A percentile compares a stretch with the other conserved stretches of the same genome.
Conservation (phyloP, 2,329 filamentous ascomycete genomes). For the Alternaria novae-zelandiae region DNA sequence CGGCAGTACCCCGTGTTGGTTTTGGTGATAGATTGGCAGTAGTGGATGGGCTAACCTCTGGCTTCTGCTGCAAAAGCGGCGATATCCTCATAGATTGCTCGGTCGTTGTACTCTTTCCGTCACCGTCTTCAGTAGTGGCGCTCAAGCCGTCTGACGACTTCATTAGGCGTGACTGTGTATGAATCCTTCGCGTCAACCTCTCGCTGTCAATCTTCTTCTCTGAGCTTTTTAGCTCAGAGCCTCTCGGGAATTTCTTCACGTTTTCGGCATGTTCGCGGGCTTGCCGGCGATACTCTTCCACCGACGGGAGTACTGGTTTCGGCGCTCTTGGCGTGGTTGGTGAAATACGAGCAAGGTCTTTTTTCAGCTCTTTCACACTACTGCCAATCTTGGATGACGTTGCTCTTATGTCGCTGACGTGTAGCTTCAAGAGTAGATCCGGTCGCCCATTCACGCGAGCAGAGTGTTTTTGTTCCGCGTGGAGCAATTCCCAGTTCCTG, state of each 20-base stretch:
- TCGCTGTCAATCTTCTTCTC: constrained; percentile 13
- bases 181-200: constrained; percentile 18
- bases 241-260: not conserved
- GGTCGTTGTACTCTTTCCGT: not conserved
- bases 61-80: not conserved
- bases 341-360: not conserved
- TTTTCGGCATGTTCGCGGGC: not conserved
- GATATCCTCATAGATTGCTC: not conserved
- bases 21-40: not conserved
- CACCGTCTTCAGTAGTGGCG: not conserved
- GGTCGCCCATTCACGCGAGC: not conserved
- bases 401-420: not conserved
- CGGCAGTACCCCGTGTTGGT: constrained; percentile 1
- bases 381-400: not conserved
- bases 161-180: constrained; percentile 21
- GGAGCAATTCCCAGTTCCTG: not conserved
- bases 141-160: constrained; percentile 14
- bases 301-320: not conserved
- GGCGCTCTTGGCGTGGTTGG: not conserved
- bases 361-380: not conserved
- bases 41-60: not conserved
- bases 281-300: not conserved
- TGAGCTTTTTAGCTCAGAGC: not conserved
- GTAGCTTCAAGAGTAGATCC: not conserved
- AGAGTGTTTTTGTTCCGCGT: not conserved